Evolutionary conservation across 164 flowering plant genomes (phyloP).

Genomic region (Kalanchoe fedtschenkoi): DNA sequence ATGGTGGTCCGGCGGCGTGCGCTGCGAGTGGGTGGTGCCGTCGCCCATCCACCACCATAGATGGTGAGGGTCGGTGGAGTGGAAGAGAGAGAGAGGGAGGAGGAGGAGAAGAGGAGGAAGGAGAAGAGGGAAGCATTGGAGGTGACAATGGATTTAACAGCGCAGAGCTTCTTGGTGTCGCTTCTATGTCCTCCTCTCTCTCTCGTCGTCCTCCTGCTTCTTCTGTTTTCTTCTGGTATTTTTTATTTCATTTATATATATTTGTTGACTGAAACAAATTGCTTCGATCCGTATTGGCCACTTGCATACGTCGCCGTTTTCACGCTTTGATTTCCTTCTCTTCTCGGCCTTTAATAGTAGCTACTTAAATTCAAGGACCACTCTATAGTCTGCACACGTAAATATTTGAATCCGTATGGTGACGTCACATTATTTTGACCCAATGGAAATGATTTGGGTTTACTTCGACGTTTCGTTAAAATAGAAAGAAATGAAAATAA

Average conservation of each 20-base stretch:
- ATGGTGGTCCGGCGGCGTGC: neutral
- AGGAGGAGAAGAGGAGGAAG: neutral
- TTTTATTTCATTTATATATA: neutral
- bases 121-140: neutral
- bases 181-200: no score
- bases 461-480: no score
- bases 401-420: no score
- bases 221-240: neutral
- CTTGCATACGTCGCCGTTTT: no score
- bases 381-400: no score
- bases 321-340: no score
- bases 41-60: slow-evolving; percentile 5
- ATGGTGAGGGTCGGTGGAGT: neutral
- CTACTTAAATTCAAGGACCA: no score
- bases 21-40: neutral
- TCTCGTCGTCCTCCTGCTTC: neutral
- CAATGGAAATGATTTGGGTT: no score
- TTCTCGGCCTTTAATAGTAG: no score
- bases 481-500: no score
- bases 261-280: neutral
- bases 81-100: neutral
- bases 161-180: neutral
- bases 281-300: no score
- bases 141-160: slow-evolving; percentile 4
- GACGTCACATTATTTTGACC: no score